A percentile compares a stretch with the other conserved stretches of the same genome.
phyloP scores from a whole-genome alignment of 192 early-diverging fungal genomes.

The Lunasporangiospora selenospora region DNA sequence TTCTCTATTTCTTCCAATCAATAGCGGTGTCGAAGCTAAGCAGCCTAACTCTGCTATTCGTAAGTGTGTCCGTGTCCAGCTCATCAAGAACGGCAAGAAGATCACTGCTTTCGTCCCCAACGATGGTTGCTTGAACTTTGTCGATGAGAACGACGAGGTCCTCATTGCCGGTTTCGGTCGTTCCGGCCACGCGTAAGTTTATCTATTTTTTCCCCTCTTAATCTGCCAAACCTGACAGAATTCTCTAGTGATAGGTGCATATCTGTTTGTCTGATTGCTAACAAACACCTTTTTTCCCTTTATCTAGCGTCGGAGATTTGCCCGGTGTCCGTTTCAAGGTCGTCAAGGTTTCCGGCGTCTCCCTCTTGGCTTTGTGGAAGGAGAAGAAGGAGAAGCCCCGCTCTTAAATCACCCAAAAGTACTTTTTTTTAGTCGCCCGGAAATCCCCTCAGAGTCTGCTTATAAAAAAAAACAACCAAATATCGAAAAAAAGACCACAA shows the following conservation, averaged over 20 bases:
- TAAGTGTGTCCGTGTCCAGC: slow-evolving; percentile 99
- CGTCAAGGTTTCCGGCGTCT: slow-evolving; percentile 99
- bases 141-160: slow-evolving; percentile 99
- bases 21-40: slow-evolving; percentile 99
- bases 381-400: slow-evolving; percentile 99
- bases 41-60: slow-evolving; percentile 99
- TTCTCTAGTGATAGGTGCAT: not conserved
- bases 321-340: slow-evolving; percentile 99
- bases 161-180: slow-evolving; percentile 99
- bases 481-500: no score
- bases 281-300: not conserved
- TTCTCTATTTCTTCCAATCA: slow-evolving; percentile 6
- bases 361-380: slow-evolving; percentile 99
- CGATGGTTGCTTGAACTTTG: slow-evolving; percentile 99
- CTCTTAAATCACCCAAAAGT: no score
- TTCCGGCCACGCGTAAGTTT: slow-evolving; percentile 92
- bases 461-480: no score
- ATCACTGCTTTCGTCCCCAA: slow-evolving; percentile 99
- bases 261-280: not conserved
- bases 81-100: slow-evolving; percentile 99
- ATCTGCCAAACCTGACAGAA: no score
- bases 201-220: not conserved
- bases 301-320: slow-evolving; percentile 87
- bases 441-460: no score
- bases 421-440: no score